Evolutionary conservation across 306 rosid species (phyloP), one percentile per base, ranked within the genome.

Genomic region (peach (Prunus persica)): DNA sequence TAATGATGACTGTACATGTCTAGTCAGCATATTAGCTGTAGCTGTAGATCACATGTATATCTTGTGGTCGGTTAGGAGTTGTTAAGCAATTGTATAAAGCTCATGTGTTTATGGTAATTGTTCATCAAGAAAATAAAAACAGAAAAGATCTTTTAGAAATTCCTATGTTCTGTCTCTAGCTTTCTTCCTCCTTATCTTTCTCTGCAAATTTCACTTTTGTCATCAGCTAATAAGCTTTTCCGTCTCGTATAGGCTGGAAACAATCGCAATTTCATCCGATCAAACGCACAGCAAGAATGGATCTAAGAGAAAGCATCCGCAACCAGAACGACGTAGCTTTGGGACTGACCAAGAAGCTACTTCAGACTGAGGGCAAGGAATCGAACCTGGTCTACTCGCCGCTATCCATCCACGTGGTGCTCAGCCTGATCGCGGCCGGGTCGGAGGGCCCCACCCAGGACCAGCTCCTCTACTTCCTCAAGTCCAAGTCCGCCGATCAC

Each of bases 391-490:
- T 94, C 2, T 79, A 86, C 74, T 94, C 98, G 55, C 98, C 98
- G 8, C 67, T 88, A 38, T 94, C 96, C 32, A 50, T 94, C 67
- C 91, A 94, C 50, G 86, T 85, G 8, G 87, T 85, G 45, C 84
- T 93, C 0, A 90, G 98, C 88, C 71, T 86, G 32, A 72, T 92
- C 60, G 92, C 95, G 1, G 84, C 95, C 11, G 97, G 91, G 3
- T 90, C 95, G 5, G 83, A 82, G 45, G 98, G 97, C 20, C 80
- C 91, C 76, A 85, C 96, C 2, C 88, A 75, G 28, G 75, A 87
- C 13, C 93, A 94, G 75, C 77, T 92, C 9, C 97, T 94, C 54
- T 77, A 91, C 63, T 94, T 92, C 81, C 98, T 94, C 75, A 86
- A 81, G 76, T 81, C 87, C 47, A 77, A 84, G 15, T 89, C 96